Base-by-base conservation (phyloP, 352 stramenopile species). In the Phytopythium montanum region DNA sequence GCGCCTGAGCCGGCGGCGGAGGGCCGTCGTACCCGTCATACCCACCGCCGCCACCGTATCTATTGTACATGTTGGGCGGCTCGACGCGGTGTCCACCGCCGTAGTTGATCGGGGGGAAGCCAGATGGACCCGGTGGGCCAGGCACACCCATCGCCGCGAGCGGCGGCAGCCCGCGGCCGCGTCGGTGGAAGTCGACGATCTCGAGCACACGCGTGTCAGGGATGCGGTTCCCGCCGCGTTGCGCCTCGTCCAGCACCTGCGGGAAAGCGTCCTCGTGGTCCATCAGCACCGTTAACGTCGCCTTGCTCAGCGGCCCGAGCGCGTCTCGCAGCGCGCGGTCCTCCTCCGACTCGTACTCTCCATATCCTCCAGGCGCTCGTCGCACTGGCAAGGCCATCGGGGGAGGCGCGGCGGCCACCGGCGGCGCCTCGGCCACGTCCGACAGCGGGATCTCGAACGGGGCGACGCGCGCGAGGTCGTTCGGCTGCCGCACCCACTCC, bases 181-280 rank as follows among this genome's bases (percentile, higher is more conserved):
- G 79, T 48, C 71, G 69, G 54, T 82, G 82, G 42, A 78, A 72
- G 54, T 90, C 79, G 57, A 95, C 66, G 56, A 95, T 89, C 66
- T 95, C 83, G 48, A 86, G 64, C 45, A 95, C 82, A 44, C 85
- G 85, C 14, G 68, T 72, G 60, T 95, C 85, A 4, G 81, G 61
- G 56, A 95, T 92, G 41, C 69, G 73, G 58, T 90, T 90, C 49
- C 81, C 80, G 52, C 89, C 79, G 56, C 76, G 85, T 61, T 88
- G 78, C n/a, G 79, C 85, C 64, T 95, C 85, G 23, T 91, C 81
- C 39, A 88, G 87, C 18, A 93, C 82, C 61, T 91, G 80, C 7
- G 79, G 76, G 45, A 95, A 62, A 42, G 87, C 81, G 34, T 89
- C 76, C 13, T 88, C 80, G 62, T 90, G 87, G 51, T 90, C 77